These are phyloP conservation scores for Phytophthora niederhauseri DNA, from an alignment of 352 stramenopile species.

Conservation along the genomic window DNA sequence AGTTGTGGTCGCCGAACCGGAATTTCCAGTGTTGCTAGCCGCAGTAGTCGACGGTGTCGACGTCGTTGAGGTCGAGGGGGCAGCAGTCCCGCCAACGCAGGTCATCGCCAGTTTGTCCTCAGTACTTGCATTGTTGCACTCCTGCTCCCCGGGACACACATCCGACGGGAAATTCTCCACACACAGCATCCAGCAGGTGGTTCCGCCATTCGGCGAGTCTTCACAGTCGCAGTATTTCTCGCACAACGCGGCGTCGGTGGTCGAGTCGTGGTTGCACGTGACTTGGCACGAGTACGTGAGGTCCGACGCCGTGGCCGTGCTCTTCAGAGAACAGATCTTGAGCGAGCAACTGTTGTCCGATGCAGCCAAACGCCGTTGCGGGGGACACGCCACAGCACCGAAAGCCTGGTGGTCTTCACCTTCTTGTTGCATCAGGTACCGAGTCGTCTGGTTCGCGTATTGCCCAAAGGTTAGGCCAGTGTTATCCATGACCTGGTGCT, in stretches of 20 bases:
- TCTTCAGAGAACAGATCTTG: constrained; percentile 50
- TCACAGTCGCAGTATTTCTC: constrained; percentile 51
- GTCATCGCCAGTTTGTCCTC: constrained; percentile 53
- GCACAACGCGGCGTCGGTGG: constrained; percentile 41
- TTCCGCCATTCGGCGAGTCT: constrained; percentile 32
- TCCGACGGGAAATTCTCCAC: constrained; percentile 51
- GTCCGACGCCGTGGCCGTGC: constrained; percentile 27
- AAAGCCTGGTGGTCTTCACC: constrained; percentile 41
- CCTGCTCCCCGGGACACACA: constrained; percentile 50
- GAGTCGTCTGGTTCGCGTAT: constrained; percentile 59
- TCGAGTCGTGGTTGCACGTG: constrained; percentile 61
- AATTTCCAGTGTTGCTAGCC: not conserved
- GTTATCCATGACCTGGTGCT: constrained; percentile 56
- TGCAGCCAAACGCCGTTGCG: constrained; percentile 45
- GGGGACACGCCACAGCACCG: constrained; percentile 52
- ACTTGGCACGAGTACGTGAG: constrained; percentile 56
- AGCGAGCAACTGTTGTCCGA: constrained; percentile 58
- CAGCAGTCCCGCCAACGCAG: constrained; percentile 36
- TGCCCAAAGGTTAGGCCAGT: constrained; percentile 59
- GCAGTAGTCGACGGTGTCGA: constrained; percentile 6
- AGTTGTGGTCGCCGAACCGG: constrained; percentile 3
- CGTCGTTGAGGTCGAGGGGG: constrained; percentile 24
- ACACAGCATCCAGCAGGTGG: constrained; percentile 66
- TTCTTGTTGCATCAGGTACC: constrained; percentile 52
- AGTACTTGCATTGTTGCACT: constrained; percentile 47